phyloP scores from a whole-genome alignment of 108 stramenopile species.

The Pelagomonas calceolata region DNA sequence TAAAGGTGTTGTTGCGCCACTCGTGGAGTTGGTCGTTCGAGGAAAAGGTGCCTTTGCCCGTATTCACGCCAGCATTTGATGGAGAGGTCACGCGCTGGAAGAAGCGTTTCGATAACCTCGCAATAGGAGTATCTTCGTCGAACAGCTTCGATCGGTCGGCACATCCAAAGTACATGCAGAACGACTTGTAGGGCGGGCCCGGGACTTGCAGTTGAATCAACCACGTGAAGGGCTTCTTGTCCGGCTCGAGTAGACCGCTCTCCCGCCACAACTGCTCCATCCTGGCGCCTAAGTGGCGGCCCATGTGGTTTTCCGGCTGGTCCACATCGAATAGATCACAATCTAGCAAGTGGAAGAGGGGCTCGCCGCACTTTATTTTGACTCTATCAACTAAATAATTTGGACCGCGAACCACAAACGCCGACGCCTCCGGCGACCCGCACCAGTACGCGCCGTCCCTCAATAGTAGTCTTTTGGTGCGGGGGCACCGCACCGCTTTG shows the following conservation, averaged over 20 bases:
- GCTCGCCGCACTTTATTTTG: slow-evolving; percentile 2
- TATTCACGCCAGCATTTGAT: no score
- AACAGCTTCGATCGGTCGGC: background rate
- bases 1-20: background rate
- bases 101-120: background rate
- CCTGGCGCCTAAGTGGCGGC: slow-evolving; percentile 1
- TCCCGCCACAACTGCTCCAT: background rate
- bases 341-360: slow-evolving; percentile 13
- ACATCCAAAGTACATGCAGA: background rate
- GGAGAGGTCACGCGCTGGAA: background rate
- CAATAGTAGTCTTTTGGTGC: background rate
- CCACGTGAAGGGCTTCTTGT: background rate
- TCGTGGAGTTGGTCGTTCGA: background rate
- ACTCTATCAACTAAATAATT: slow-evolving; percentile 13
- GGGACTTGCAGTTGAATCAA: background rate
- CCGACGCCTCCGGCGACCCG: slow-evolving; percentile 8
- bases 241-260: background rate
- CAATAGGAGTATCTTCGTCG: background rate
- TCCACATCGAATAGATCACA: slow-evolving; percentile 9
- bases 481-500: no score
- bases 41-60: background rate
- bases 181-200: background rate
- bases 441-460: slow-evolving; percentile 2
- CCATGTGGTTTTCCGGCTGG: slow-evolving; percentile 5
- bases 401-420: slow-evolving; percentile 9